Conservation (phyloP, 345 rosid genomes). For the Trapa incisa region DNA sequence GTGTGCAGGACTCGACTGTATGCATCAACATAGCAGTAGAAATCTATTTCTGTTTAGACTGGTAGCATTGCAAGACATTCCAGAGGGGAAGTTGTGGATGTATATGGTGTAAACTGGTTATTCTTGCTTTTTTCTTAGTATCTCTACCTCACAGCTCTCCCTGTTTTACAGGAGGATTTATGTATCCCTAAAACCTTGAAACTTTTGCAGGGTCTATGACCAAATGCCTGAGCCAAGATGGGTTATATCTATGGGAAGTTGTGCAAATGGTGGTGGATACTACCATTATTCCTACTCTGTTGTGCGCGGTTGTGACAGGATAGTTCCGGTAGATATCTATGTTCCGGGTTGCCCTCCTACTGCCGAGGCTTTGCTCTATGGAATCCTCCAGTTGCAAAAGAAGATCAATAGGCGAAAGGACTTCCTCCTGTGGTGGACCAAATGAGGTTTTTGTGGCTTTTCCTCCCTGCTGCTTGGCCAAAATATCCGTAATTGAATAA, state of each 20-base stretch:
- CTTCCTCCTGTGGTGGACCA: conserved; percentile 90
- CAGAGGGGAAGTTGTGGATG: background rate
- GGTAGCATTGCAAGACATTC: too few relatives aligned
- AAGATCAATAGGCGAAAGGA: conserved; percentile 97
- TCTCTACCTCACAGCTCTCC: background rate
- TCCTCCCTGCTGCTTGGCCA: conserved; percentile 1
- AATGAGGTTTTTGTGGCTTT: conserved; percentile 25
- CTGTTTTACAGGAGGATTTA: background rate
- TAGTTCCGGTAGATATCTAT: conserved; percentile 89
- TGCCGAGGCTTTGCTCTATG: conserved; percentile 91
- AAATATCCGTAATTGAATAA: background rate
- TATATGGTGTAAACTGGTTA: too few relatives aligned
- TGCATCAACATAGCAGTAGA: too few relatives aligned
- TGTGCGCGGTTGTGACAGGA: conserved; percentile 94
- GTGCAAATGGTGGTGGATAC: conserved; percentile 98
- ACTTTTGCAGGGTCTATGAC: conserved; percentile 74
- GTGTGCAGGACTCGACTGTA: too few relatives aligned
- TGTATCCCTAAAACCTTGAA: conserved; percentile 1
- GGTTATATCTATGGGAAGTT: conserved; percentile 98
- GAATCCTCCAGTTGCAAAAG: conserved; percentile 89
- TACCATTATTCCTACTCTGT: conserved; percentile 96
- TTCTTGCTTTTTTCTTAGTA: too few relatives aligned
- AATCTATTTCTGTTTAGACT: too few relatives aligned
- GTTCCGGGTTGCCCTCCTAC: conserved; percentile 99
- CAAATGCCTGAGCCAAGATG: conserved; percentile 99